A percentile compares a stretch with the other conserved stretches of the same genome.
These are phyloP conservation scores for Psidium friedrichsthalianum DNA, from an alignment of 345 rosid species.

Conservation along the genomic window DNA sequence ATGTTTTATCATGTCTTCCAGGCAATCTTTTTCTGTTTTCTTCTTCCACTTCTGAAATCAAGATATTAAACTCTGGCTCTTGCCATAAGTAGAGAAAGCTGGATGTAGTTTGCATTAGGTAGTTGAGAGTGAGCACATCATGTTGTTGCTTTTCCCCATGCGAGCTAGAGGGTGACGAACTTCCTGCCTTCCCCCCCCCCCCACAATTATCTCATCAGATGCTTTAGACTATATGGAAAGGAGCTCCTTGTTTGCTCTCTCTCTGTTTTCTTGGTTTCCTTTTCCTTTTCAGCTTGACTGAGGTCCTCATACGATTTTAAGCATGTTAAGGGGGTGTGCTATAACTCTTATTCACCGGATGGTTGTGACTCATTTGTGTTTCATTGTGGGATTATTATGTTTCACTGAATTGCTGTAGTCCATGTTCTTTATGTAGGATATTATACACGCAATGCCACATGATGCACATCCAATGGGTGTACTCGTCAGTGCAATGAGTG, in stretches of 20 bases:
- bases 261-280: not conserved
- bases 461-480: conserved; percentile 99
- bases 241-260: not conserved
- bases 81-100: not conserved
- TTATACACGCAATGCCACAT: conserved; percentile 93
- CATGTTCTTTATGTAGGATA: conserved; percentile 48
- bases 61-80: not conserved
- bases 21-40: not conserved
- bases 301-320: not conserved
- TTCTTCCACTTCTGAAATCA: not conserved
- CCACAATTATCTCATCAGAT: not conserved
- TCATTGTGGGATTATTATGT: not conserved
- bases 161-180: not conserved
- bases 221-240: not conserved
- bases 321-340: not conserved
- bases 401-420: not conserved
- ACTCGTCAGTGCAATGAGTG: conserved; percentile 91
- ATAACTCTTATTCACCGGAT: not conserved
- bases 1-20: not conserved
- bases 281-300: not conserved
- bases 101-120: not conserved
- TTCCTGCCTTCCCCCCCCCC: no score
- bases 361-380: not conserved
- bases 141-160: not conserved
- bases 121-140: not conserved